Evolutionary conservation across 345 rosid species (phyloP), one percentile per base, ranked within the genome.

Genomic region (Bretschneidera sinensis): DNA sequence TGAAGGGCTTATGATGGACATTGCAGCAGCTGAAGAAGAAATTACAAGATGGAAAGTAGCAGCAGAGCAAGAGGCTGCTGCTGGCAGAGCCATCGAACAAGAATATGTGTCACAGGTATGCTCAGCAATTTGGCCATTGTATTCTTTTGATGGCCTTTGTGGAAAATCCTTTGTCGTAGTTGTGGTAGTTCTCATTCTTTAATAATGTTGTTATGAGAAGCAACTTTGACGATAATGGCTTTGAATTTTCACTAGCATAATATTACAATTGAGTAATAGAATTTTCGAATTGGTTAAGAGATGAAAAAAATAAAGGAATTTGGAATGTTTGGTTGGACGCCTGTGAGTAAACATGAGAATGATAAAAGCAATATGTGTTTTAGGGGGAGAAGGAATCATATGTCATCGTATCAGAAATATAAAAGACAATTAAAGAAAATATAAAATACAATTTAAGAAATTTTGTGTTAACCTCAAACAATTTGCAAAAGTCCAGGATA

Each of bases 41-140:
- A 95, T 95, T 69, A 62, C 81, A 21, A 83, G 99, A 79, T 95
- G 99, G 99, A 95, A 91, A 87, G 82, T 81, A 45, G 99, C 99
- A 67, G 99, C 98, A 50, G 99, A 91, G 81, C 85, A 95, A 63
- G 99, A 91, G 74, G 98, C 99, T 68, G 97, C 91, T 70, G 99
- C 98, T 14, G 99, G 96, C 50, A 76, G 86, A 82, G 95, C 91
- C 62, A 84, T 94, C 69, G 99, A 94, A 71, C 92, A 82, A 68
- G 95, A 90, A 54, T 81, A 81, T 69, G 62, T 78, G 11, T 71
- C 85, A 43, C 86, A 86, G 94, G 99, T 91, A 66, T 65, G 74
- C 63, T 54, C 11, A 39, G 1, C 15, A 5, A 14, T 5, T 39
- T 39, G 45, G 45, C 45, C 45, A 5, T 1, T 39, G 45, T 5